phyloP scores from a whole-genome alignment of 331 rosid species.

The Spiraea crenata region DNA sequence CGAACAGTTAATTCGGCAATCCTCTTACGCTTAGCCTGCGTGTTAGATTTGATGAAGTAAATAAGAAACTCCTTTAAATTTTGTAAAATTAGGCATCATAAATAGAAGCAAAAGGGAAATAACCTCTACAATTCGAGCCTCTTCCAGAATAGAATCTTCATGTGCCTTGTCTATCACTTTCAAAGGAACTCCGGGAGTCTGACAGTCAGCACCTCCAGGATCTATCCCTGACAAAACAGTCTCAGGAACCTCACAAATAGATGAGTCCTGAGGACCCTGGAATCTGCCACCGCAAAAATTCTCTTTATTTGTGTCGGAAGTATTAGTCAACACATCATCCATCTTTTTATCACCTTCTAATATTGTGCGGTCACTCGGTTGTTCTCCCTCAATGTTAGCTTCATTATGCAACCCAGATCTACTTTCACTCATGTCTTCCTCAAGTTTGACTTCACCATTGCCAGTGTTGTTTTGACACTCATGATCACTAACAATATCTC shows the following conservation, averaged over 20 bases:
- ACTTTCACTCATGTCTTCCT: constrained; percentile 33
- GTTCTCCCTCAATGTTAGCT: constrained; percentile 40
- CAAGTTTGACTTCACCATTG: constrained; percentile 38
- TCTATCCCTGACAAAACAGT: constrained; percentile 33
- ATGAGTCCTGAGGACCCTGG: constrained; percentile 36
- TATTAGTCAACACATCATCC: constrained; percentile 36
- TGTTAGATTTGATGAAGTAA: constrained; percentile 14
- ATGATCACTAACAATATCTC: constrained; percentile 32
- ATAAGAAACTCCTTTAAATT: background rate
- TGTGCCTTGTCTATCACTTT: constrained; percentile 64
- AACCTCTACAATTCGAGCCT: constrained; percentile 89
- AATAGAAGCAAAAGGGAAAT: constrained; percentile 20
- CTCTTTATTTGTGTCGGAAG: constrained; percentile 43
- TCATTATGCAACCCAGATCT: constrained; percentile 42
- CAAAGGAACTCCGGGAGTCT: constrained; percentile 34
- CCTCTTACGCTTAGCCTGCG: constrained; percentile 95
- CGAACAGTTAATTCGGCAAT: constrained; percentile 75
- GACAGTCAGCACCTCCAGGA: constrained; percentile 41
- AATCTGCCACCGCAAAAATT: constrained; percentile 29
- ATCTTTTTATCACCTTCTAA: constrained; percentile 47
- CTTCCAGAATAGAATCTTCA: constrained; percentile 89
- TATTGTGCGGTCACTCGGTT: constrained; percentile 35
- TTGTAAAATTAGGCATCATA: constrained; percentile 13
- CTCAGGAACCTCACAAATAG: constrained; percentile 39
- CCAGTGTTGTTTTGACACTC: constrained; percentile 41